Conservation (phyloP, 495 filamentous ascomycete species). For the Penicillium goetzii region DNA sequence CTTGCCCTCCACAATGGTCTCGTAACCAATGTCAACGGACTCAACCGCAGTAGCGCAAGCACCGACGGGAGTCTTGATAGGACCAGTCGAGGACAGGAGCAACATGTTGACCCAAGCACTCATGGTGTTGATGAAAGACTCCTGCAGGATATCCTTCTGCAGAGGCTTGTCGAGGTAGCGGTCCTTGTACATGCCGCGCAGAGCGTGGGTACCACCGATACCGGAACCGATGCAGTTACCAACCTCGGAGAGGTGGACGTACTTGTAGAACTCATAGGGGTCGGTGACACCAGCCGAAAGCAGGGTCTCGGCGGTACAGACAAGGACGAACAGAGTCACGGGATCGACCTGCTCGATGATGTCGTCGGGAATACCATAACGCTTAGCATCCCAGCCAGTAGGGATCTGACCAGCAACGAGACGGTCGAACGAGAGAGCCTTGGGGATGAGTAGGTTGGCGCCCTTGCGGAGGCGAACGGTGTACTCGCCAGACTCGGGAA, state of each 20-base stretch:
- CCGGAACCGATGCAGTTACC: conserved; percentile 98
- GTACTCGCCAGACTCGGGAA: conserved; percentile 92
- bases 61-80: conserved; percentile 97
- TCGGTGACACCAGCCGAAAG: conserved; percentile 96
- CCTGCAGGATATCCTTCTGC: conserved; percentile 98
- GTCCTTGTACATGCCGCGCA: conserved; percentile 98
- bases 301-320: conserved; percentile 88
- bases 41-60: conserved; percentile 97
- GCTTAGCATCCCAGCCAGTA: conserved; percentile 93
- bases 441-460: conserved; percentile 90
- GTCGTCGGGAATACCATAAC: conserved; percentile 94
- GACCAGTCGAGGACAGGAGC: conserved; percentile 91
- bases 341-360: conserved; percentile 98
- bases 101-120: conserved; percentile 99
- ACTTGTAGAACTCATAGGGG: conserved; percentile 99
- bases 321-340: conserved; percentile 90
- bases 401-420: conserved; percentile 96
- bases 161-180: conserved; percentile 96
- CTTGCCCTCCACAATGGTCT: conserved; percentile 97
- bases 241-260: conserved; percentile 96
- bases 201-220: conserved; percentile 89
- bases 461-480: conserved; percentile 93
- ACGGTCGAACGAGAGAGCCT: conserved; percentile 95
- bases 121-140: conserved; percentile 99
- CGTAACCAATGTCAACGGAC: conserved; percentile 95